Base-by-base conservation (phyloP, 164 flowering plant species). In the Dillenia suffruticosa region DNA sequence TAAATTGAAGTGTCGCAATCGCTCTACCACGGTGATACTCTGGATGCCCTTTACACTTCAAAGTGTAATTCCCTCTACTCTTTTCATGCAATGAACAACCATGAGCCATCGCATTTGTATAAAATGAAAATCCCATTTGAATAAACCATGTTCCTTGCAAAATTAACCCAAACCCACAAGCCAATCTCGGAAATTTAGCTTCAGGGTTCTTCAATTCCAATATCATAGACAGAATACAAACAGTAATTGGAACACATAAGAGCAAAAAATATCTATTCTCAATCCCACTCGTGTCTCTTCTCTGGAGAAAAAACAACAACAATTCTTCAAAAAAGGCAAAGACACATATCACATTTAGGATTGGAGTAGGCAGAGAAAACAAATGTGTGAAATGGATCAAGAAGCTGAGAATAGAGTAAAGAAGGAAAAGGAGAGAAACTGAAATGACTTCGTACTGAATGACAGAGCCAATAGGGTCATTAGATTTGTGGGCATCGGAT, bases 81-180 rank as follows among this genome's bases (percentile, higher is more conserved):
- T 67, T 84, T 45, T 79, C 81, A n/a, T 70, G 73, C 72, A 89
- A 68, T 22, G 53, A 52, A 60, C 99, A 95, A 0, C 93, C 96
- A 12, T 83, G 80, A 14, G 80, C 72, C 2, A 90, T 78, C 77
- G 70, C 69, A 62, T 55, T 53, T 3, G 90, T 76, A 71, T 61
- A 88, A 58, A 95, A 88, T 0, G 97, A 88, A 47, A 92, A 48
- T 15, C 92, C 97, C 99, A 92, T 95, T 67, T 95, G 99, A 49
- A 88, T 13, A 70, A 90, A 80, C 99, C 99, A 95, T 44, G 79
- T 83, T 51, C 97, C 99, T 56, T 95, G 96, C 60, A 82, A 64
- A 62, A 88, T 71, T 63, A 95, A 64, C 53, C 97, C 97, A 17
- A 81, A 54, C 60, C 89, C 99, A 13, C 96, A 86, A 5, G 66